Percentiles rank a stretch among this genome's conserved stretches.
Conservation (phyloP, 805 yeast genomes). For the Debaryomyces castellii region DNA sequence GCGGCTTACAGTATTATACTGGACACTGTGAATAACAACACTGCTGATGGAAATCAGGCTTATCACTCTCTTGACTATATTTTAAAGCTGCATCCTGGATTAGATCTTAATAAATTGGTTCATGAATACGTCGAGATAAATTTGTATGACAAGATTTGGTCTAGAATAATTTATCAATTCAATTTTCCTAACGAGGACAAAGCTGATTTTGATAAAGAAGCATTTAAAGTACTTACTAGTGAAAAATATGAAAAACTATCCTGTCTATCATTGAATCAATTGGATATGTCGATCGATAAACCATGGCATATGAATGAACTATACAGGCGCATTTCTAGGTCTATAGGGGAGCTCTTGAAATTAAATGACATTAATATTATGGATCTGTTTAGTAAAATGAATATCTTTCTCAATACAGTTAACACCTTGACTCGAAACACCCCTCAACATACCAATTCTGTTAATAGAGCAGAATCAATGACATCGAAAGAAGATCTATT, state of each 20-base stretch:
- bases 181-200: conserved; percentile 22
- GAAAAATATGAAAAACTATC: conserved; percentile 34
- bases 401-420: conserved; percentile 52
- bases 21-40: conserved; percentile 35
- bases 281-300: conserved; percentile 43
- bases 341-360: conserved; percentile 52
- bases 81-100: conserved; percentile 30
- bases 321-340: conserved; percentile 44
- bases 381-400: conserved; percentile 48
- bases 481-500: conserved; percentile 17
- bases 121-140: conserved; percentile 72
- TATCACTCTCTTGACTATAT: conserved; percentile 30
- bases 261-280: conserved; percentile 47
- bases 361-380: conserved; percentile 37
- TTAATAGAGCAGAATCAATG: background rate
- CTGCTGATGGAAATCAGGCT: conserved; percentile 35
- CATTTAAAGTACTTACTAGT: conserved; percentile 25
- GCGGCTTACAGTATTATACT: conserved; percentile 37
- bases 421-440: conserved; percentile 42
- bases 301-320: conserved; percentile 40
- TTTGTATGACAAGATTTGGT: conserved; percentile 69
- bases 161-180: conserved; percentile 37
- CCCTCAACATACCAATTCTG: conserved; percentile 3
- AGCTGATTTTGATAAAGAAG: conserved; percentile 19
- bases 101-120: conserved; percentile 53